Base-by-base conservation (phyloP, 2,329 filamentous ascomycete species). In the Fusarium illudens region DNA sequence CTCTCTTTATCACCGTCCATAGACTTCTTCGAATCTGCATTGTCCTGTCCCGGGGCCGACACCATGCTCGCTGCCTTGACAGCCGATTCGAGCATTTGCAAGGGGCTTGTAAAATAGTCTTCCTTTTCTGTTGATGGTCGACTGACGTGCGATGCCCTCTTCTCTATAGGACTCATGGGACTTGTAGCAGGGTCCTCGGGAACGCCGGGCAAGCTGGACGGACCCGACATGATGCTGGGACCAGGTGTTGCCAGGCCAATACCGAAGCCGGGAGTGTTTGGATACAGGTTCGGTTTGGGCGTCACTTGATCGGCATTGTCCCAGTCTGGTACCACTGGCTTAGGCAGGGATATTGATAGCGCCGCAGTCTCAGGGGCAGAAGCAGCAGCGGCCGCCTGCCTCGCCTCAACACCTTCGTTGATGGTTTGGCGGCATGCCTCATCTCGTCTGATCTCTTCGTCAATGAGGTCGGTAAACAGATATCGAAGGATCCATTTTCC, bases 401-500 rank as follows among this genome's bases (percentile, higher is more conserved):
- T 84, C 72, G 89, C 88, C 64, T 89, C 87, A 5, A 87, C 83
- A 15, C 80, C 84, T 32, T 88, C 86, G 53, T 93, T 87, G 8
- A 97, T 81, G 46, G 87, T 86, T 44, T 88, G 83, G n/a, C 95
- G 88, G 75, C 92, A 89, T 1, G 80, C 82, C 73, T 92, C 89
- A 74, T 99, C 96, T 54, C 93, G 88, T 68, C 87, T 89, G 70
- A 97, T 92, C 77, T 98, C 93, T 77, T 97, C 94, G 64, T 97
- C 92, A 56, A 99, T 91, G 39, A 98, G 84, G 58, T 92, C 91
- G 10, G 91, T 89, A 80, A 99, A 99, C 0, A 99, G 85, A 78
- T 97, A 97, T 32, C 96, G 89, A 62, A 99, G 82, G 46, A 98
- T 89, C 96, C 96, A 99, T 83, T 97, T 97, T 9, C 96, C 96